Base-by-base conservation (phyloP, 2,329 filamentous ascomycete species). In the Colletotrichum lentis region DNA sequence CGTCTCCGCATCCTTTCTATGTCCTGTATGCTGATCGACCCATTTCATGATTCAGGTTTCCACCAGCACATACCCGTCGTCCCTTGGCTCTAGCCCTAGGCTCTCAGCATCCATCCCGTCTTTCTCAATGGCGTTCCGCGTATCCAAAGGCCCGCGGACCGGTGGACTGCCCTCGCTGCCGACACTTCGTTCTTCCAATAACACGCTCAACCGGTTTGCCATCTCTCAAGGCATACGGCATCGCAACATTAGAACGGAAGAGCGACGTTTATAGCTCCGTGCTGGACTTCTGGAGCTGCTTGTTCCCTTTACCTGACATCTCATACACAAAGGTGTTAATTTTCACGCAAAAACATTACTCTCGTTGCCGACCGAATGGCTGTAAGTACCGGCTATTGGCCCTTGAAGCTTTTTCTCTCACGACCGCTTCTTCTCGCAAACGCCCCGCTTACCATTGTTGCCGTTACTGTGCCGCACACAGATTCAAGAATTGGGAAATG, bases 251-350 rank as follows among this genome's bases (percentile, higher is more conserved):
- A 31, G 27, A 31, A 10, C 27, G 27, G 8, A 8, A 10, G 27
- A 31, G 27, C 27, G 6, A 8, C 27, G 8, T 10, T 10, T 8
- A 2, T 31, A 31, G 27, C 8, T 8, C 7, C 27, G 7, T 8
- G 2, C 27, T 8, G 27, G 27, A 31, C 27, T 7, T 8, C 27
- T 8, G 27, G 27, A 8, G 8, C 2, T 1, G 27, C 7, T 31
- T 7, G 7, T 7, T 5, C 5, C 6, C 6, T 27, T 5, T 27
- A 5, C 27, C 27, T 7, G 8, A 27, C 1, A 27, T 1, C 27
- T 27, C 27, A 6, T 27, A 1, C 6, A 6, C 1, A 14, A 1
- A 5, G n/a, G 1, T 6, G 11, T n/a, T 5, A 18, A 8, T 6
- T 18, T 5, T 16, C 35, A 52, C 16, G 11, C 31, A 24, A 52